These are phyloP conservation scores for Trichoderma hamatum DNA, from an alignment of 2,329 filamentous ascomycete species.

Conservation along the genomic window DNA sequence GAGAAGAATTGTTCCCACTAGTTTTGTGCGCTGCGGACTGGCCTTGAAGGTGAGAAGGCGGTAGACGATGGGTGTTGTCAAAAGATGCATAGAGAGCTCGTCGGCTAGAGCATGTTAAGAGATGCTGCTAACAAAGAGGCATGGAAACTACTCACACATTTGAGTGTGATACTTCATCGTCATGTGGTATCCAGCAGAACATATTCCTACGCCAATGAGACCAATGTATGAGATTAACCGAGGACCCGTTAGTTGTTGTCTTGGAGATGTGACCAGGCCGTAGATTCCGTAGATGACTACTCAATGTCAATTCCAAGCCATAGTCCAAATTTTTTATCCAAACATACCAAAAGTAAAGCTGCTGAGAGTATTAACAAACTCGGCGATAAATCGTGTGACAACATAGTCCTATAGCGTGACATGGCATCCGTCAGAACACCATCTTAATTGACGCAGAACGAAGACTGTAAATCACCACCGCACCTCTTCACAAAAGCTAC, in stretches of 20 bases:
- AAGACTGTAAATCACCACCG: not conserved
- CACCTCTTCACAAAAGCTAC: constrained; percentile 40
- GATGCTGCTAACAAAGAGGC: not conserved
- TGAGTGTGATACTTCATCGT: constrained; percentile 42
- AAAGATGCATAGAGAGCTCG: constrained; percentile 47
- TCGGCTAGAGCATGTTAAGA: constrained; percentile 37
- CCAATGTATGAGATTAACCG: constrained; percentile 44
- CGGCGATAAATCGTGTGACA: constrained; percentile 47
- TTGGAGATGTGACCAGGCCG: constrained; percentile 36
- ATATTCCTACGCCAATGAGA: constrained; percentile 42
- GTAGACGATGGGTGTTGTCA: constrained; percentile 46
- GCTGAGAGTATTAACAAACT: constrained; percentile 50
- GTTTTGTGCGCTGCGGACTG: constrained; percentile 33
- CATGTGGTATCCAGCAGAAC: constrained; percentile 41
- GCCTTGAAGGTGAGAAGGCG: constrained; percentile 44
- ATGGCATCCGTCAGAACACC: not conserved
- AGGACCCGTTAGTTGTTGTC: constrained; percentile 32
- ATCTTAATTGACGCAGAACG: not conserved
- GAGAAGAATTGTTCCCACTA: constrained; percentile 32
- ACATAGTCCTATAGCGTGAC: constrained; percentile 41
- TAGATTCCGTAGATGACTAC: constrained; percentile 46
- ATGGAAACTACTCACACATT: constrained; percentile 37
- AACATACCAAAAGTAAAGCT: constrained; percentile 42
- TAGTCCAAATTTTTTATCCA: not conserved
- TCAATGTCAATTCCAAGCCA: constrained; percentile 20